A percentile compares a stretch with the other conserved stretches of the same genome.
These are phyloP conservation scores for Elymus sibiricus DNA, from an alignment of 176 grass and related monocot species.

Conservation along the genomic window DNA sequence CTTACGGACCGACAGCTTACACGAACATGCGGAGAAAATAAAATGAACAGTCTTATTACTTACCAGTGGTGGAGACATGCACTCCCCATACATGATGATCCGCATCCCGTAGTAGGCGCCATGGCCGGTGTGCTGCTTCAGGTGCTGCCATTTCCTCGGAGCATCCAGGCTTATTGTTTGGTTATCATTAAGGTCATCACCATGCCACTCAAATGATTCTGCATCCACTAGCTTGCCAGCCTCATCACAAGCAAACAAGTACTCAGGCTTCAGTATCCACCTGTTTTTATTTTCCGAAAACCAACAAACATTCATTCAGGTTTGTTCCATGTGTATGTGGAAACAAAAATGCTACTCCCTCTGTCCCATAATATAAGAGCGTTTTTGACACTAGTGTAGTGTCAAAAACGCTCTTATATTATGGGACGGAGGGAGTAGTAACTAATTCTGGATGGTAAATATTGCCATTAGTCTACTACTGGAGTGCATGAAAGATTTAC, in stretches of 20 bases:
- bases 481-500: slow-evolving; percentile 26
- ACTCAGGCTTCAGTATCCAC: slow-evolving; percentile 90
- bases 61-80: slow-evolving; percentile 86
- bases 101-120: slow-evolving; percentile 73
- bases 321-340: too few species aligned
- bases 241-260: slow-evolving; percentile 69
- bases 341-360: too few species aligned
- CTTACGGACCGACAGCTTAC: not conserved
- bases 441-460: too few species aligned
- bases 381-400: too few species aligned
- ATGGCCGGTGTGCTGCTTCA: slow-evolving; percentile 65
- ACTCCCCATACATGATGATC: slow-evolving; percentile 82
- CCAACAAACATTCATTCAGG: not conserved
- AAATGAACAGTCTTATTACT: not conserved
- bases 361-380: too few species aligned
- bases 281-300: slow-evolving; percentile 12
- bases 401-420: too few species aligned
- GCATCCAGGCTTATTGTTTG: slow-evolving; percentile 74
- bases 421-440: too few species aligned
- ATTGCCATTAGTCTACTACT: too few species aligned
- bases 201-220: slow-evolving; percentile 75
- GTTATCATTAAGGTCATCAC: slow-evolving; percentile 48
- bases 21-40: too few species aligned
- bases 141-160: slow-evolving; percentile 70
- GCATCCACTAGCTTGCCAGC: slow-evolving; percentile 76